Conservation (phyloP, 768 basidiomycete genomes). For the Boletellus ananas region DNA sequence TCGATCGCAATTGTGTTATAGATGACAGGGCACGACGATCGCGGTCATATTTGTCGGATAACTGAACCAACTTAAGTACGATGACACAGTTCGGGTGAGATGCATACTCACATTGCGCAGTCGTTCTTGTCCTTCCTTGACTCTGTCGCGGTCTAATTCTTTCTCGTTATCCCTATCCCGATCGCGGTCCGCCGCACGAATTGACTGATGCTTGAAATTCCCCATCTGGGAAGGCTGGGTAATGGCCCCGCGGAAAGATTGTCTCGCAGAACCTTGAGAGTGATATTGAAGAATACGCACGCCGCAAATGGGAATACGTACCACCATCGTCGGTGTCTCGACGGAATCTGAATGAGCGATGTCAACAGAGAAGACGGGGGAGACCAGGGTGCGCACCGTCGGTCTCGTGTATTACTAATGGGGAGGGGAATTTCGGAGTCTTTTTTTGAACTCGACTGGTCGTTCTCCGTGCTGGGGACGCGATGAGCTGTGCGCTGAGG, state of each 20-base stretch:
- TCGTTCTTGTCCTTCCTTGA: slow-evolving; percentile 75
- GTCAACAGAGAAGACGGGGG: slow-evolving; percentile 6
- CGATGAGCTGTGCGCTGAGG: slow-evolving; percentile 18
- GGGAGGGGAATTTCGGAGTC: slow-evolving; percentile 57
- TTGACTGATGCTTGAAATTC: slow-evolving; percentile 85
- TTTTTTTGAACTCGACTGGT: slow-evolving; percentile 44
- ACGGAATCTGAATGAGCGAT: slow-evolving; percentile 51
- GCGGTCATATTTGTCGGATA: slow-evolving; percentile 86
- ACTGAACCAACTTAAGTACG: slow-evolving; percentile 37
- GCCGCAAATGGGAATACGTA: slow-evolving; percentile 29
- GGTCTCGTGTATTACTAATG: slow-evolving; percentile 54
- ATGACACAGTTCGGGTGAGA: background rate
- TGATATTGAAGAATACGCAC: slow-evolving; percentile 2
- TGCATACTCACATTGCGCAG: slow-evolving; percentile 57
- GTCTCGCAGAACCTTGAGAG: slow-evolving; percentile 52
- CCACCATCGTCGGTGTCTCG: slow-evolving; percentile 75
- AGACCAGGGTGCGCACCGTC: slow-evolving; percentile 47
- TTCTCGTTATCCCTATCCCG: slow-evolving; percentile 44
- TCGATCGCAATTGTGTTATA: slow-evolving; percentile 49
- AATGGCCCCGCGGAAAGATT: slow-evolving; percentile 62
- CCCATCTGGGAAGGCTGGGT: slow-evolving; percentile 91
- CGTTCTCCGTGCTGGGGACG: slow-evolving; percentile 44
- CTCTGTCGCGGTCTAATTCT: slow-evolving; percentile 54
- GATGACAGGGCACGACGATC: slow-evolving; percentile 60
- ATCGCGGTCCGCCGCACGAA: slow-evolving; percentile 62